Conservation (phyloP, 345 rosid genomes). For the Eucalyptus grandis region DNA sequence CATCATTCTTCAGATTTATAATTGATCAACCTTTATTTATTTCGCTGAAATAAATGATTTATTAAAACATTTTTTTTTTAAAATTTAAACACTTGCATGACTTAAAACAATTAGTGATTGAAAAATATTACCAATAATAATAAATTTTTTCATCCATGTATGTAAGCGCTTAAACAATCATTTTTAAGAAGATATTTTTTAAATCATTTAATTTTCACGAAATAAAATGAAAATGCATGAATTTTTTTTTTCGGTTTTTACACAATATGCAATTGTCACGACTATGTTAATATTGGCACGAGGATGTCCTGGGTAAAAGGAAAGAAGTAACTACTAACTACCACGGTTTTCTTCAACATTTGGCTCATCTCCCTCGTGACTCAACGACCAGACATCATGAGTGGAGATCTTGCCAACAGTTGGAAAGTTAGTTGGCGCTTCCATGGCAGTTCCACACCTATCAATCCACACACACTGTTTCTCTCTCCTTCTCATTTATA, state of each 20-base stretch:
- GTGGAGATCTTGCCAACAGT: not conserved
- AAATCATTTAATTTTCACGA: no score
- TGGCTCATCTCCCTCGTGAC: not conserved
- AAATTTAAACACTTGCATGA: no score
- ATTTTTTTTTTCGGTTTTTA: not conserved
- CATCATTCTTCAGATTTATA: not conserved
- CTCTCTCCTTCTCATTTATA: not conserved
- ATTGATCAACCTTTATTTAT: not conserved
- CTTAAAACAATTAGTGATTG: no score
- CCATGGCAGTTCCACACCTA: not conserved
- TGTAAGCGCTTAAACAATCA: rapidly evolving
- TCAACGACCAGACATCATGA: not conserved
- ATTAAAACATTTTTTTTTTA: no score
- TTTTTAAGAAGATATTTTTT: no score
- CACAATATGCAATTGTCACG: not conserved
- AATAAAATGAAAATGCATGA: not conserved
- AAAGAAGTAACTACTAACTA: not conserved
- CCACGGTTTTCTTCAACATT: not conserved
- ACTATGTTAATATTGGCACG: not conserved
- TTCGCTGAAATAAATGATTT: rapidly evolving
- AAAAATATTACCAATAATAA: no score
- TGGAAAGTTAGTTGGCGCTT: not conserved
- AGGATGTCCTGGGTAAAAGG: not conserved
- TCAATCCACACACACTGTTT: not conserved
- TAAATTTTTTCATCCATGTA: no score